These are phyloP conservation scores for Nothopassalora personata DNA, from an alignment of 2,329 filamentous ascomycete species.

Conservation along the genomic window DNA sequence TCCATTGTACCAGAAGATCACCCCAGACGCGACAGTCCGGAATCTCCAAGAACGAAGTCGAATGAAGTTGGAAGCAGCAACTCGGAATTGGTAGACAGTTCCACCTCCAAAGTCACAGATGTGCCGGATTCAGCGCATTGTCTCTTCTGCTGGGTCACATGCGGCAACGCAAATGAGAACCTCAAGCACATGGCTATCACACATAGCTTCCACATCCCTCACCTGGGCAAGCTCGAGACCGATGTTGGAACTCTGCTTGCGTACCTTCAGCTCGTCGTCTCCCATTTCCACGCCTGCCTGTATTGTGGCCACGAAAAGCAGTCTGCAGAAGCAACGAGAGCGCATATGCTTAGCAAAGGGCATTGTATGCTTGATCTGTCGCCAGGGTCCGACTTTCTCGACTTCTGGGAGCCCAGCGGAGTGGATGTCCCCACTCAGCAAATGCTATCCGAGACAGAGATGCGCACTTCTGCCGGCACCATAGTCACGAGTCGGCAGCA, in stretches of 20 bases:
- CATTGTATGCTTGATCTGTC: slow-evolving; percentile 38
- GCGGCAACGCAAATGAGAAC: slow-evolving; percentile 34
- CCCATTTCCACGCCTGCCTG: slow-evolving; percentile 48
- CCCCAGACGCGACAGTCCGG: not conserved
- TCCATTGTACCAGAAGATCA: not conserved
- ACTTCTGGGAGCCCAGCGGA: slow-evolving; percentile 12
- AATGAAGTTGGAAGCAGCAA: not conserved
- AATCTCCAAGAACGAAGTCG: not conserved
- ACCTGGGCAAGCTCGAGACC: slow-evolving; percentile 34
- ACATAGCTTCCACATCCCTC: slow-evolving; percentile 40
- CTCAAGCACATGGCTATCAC: slow-evolving; percentile 46
- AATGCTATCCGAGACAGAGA: slow-evolving; percentile 4
- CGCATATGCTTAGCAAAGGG: slow-evolving; percentile 48
- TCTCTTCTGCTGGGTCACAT: slow-evolving; percentile 38
- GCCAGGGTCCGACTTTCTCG: slow-evolving; percentile 13
- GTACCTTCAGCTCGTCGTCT: slow-evolving; percentile 48
- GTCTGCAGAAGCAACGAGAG: slow-evolving; percentile 44
- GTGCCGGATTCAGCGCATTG: slow-evolving; percentile 3
- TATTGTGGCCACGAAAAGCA: slow-evolving; percentile 44
- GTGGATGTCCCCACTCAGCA: not conserved
- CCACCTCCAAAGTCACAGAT: not conserved
- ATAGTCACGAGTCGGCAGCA: slow-evolving; percentile 6
- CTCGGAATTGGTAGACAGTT: not conserved
- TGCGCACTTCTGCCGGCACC: slow-evolving; percentile 4
- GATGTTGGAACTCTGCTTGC: slow-evolving; percentile 45